phyloP scores from a whole-genome alignment of 805 yeast species.

The Candida koratica region DNA sequence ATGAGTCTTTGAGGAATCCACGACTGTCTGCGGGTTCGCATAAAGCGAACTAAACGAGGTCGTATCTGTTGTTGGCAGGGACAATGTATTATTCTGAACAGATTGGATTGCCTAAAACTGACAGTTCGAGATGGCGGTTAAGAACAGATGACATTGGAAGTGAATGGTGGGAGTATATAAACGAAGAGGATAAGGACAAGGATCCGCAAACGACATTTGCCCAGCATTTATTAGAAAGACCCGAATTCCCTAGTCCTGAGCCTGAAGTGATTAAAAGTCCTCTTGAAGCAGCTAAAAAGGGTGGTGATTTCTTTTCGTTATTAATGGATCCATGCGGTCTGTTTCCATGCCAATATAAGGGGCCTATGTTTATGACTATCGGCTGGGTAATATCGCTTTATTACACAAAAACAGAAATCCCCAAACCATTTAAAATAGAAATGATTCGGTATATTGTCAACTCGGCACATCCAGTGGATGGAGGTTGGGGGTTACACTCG shows the following conservation, averaged over 20 bases:
- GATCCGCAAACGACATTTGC: conserved; percentile 55
- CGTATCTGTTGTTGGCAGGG: no score
- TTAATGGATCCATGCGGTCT: conserved; percentile 85
- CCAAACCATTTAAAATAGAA: conserved; percentile 63
- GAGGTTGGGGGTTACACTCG: conserved; percentile 99
- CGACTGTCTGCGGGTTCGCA: no score
- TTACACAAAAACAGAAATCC: conserved; percentile 63
- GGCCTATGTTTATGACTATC: conserved; percentile 96
- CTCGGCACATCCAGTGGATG: conserved; percentile 93
- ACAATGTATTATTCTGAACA: conserved; percentile 52
- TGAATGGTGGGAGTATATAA: conserved; percentile 73
- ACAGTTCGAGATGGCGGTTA: conserved; percentile 71
- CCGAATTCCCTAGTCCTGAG: conserved; percentile 34
- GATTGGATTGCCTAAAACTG: conserved; percentile 64
- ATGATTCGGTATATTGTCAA: conserved; percentile 84
- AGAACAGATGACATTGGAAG: conserved; percentile 67
- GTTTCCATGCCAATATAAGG: conserved; percentile 90
- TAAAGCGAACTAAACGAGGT: no score
- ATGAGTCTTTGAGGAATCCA: no score
- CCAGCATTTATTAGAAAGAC: conserved; percentile 49
- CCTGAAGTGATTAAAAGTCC: conserved; percentile 44
- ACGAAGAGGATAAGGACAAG: conserved; percentile 30
- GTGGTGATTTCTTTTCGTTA: conserved; percentile 62
- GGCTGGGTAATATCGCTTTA: conserved; percentile 79
- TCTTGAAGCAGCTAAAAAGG: conserved; percentile 62